Evolutionary conservation across 495 filamentous ascomycete genomes (phyloP).

Genomic region (Neurospora intermedia): DNA sequence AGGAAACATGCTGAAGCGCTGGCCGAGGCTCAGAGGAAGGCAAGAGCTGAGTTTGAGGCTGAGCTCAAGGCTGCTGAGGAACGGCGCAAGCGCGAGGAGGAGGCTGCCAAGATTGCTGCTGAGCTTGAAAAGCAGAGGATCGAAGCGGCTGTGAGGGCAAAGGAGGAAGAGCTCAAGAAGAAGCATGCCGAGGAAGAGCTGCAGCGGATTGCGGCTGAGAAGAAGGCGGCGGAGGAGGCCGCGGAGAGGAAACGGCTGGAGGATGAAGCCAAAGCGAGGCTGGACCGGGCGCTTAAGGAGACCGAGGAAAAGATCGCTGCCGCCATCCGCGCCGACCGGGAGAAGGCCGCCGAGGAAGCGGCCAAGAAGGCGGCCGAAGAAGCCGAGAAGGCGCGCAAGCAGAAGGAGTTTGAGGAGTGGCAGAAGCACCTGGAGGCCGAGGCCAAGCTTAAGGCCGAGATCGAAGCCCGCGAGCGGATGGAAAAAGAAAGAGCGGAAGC

Average conservation of each 20-base stretch:
- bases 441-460: slow-evolving; percentile 34
- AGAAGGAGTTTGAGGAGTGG: slow-evolving; percentile 39
- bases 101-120: slow-evolving; percentile 9
- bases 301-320: slow-evolving; percentile 28
- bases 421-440: slow-evolving; percentile 30
- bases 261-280: slow-evolving; percentile 34
- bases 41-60: slow-evolving; percentile 26
- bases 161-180: slow-evolving; percentile 16
- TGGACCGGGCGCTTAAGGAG: slow-evolving; percentile 43
- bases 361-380: slow-evolving; percentile 31
- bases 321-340: slow-evolving; percentile 18
- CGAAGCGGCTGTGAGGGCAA: slow-evolving; percentile 21
- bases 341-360: slow-evolving; percentile 29
- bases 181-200: slow-evolving; percentile 24
- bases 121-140: slow-evolving; percentile 20
- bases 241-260: slow-evolving; percentile 16
- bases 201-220: slow-evolving; percentile 20
- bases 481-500: slow-evolving; percentile 24
- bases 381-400: slow-evolving; percentile 28
- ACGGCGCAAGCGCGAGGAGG: background rate
- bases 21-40: slow-evolving; percentile 8
- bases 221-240: slow-evolving; percentile 22
- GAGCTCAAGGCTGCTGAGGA: slow-evolving; percentile 41
- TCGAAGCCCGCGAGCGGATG: slow-evolving; percentile 31
- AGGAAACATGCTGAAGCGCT: slow-evolving; percentile 21